These are phyloP conservation scores for Diplodia mutila DNA, from an alignment of 2,329 filamentous ascomycete genomes.

Conservation along the genomic window DNA sequence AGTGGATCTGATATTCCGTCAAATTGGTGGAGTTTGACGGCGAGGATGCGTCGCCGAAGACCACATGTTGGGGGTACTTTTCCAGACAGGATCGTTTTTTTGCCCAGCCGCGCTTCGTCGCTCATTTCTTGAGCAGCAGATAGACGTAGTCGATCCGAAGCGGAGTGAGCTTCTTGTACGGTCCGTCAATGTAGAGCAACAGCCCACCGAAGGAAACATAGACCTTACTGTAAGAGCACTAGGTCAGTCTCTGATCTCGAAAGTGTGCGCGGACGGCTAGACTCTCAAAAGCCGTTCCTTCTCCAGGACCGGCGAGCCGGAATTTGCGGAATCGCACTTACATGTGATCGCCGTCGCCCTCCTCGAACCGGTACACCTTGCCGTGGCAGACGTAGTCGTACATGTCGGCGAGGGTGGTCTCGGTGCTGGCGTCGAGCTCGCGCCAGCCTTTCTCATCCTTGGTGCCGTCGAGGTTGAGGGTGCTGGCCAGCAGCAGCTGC, in stretches of 20 bases:
- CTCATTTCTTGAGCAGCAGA: slow-evolving; percentile 86
- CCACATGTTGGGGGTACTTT: neutral
- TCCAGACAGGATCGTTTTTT: slow-evolving; percentile 10
- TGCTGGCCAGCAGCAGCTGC: slow-evolving; percentile 80
- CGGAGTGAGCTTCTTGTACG: slow-evolving; percentile 92
- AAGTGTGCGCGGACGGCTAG: neutral
- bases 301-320: neutral
- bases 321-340: slow-evolving; percentile 55
- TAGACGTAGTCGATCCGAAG: slow-evolving; percentile 93
- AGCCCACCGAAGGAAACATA: slow-evolving; percentile 94
- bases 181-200: slow-evolving; percentile 86
- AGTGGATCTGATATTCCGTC: neutral
- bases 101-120: neutral
- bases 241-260: slow-evolving; percentile 3
- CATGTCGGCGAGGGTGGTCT: slow-evolving; percentile 68
- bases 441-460: slow-evolving; percentile 71
- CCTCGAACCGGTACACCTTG: slow-evolving; percentile 87
- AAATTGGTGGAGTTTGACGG: neutral
- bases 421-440: slow-evolving; percentile 53
- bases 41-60: neutral
- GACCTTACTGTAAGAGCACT: slow-evolving; percentile 68
- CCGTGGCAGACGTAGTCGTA: slow-evolving; percentile 89
- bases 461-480: slow-evolving; percentile 81
- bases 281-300: too few species aligned
- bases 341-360: slow-evolving; percentile 83